phyloP scores from a whole-genome alignment of 495 filamentous ascomycete genomes.

The Aspergillus leporis region DNA sequence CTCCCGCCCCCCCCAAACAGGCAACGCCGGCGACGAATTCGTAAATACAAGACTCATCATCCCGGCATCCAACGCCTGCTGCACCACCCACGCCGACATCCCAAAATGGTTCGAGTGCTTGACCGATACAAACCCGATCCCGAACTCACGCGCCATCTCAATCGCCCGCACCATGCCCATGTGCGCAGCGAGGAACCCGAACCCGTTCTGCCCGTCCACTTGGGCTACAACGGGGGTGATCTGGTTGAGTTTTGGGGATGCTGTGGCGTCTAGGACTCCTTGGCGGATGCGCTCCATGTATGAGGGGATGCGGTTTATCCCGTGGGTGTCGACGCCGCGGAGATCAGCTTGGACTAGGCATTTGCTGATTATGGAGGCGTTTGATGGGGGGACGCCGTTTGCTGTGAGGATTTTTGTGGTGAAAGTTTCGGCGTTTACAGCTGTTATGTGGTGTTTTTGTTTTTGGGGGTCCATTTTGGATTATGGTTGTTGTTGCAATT shows the following conservation, averaged over 20 bases:
- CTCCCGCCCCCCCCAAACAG: conserved; percentile 66
- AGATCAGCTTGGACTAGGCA: conserved; percentile 72
- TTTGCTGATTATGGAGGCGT: conserved; percentile 60
- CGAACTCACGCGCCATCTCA: conserved; percentile 61
- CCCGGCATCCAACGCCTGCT: conserved; percentile 67
- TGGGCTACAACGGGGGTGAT: conserved; percentile 67
- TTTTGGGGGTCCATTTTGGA: not conserved
- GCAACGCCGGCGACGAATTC: conserved; percentile 73
- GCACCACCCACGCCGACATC: conserved; percentile 76
- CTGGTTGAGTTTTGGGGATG: conserved; percentile 55
- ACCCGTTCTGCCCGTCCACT: conserved; percentile 71
- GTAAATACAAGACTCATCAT: conserved; percentile 81
- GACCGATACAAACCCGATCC: conserved; percentile 71
- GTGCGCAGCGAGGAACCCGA: conserved; percentile 69
- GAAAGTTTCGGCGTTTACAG: conserved; percentile 25
- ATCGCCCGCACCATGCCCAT: conserved; percentile 63
- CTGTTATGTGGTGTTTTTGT: not conserved
- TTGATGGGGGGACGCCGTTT: conserved; percentile 55
- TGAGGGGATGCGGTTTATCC: conserved; percentile 72
- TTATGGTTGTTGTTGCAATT: no score
- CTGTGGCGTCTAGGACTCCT: conserved; percentile 59
- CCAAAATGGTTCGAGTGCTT: conserved; percentile 81
- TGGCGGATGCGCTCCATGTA: conserved; percentile 72
- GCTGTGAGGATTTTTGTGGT: conserved; percentile 50
- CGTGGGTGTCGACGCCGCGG: conserved; percentile 77